Conservation (phyloP, 2,329 filamentous ascomycete genomes). For the Colletotrichum magnum region DNA sequence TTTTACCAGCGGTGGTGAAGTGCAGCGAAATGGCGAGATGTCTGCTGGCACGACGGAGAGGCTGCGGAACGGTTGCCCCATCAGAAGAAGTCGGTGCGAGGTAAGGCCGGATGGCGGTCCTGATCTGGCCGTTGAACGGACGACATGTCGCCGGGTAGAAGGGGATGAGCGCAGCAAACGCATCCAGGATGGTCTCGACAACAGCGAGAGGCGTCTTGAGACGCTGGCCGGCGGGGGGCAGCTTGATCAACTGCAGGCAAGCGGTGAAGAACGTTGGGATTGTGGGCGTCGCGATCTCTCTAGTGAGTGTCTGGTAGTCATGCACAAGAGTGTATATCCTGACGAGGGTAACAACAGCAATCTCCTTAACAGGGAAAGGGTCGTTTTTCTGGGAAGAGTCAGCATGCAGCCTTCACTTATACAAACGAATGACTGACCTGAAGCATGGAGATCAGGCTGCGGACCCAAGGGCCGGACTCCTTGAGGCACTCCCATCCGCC, state of each 20-base stretch:
- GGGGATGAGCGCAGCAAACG: slow-evolving; percentile 80
- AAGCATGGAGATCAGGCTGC: slow-evolving; percentile 80
- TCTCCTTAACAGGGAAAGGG: slow-evolving; percentile 79
- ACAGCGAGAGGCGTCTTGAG: slow-evolving; percentile 63
- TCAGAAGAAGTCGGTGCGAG: slow-evolving; percentile 76
- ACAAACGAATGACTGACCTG: slow-evolving; percentile 63
- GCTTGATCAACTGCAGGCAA: slow-evolving; percentile 76
- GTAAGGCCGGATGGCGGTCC: slow-evolving; percentile 69
- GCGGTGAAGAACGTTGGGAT: slow-evolving; percentile 81
- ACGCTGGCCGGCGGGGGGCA: slow-evolving; percentile 54
- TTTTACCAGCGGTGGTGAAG: slow-evolving; percentile 87
- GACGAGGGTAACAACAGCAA: slow-evolving; percentile 82
- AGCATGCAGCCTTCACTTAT: slow-evolving; percentile 31
- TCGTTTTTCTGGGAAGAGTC: slow-evolving; percentile 77
- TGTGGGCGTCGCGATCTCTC: slow-evolving; percentile 90
- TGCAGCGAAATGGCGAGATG: slow-evolving; percentile 80
- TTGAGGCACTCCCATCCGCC: slow-evolving; percentile 88
- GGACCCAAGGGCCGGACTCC: slow-evolving; percentile 81
- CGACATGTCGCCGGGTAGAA: slow-evolving; percentile 88
- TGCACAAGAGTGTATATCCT: slow-evolving; percentile 88
- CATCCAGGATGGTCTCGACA: slow-evolving; percentile 78
- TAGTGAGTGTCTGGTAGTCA: slow-evolving; percentile 83
- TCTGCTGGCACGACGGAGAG: slow-evolving; percentile 71
- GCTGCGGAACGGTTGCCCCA: slow-evolving; percentile 61
- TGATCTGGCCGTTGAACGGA: slow-evolving; percentile 79